These are phyloP conservation scores for Bombardia bombarda DNA, from an alignment of 495 filamentous ascomycete species.

Conservation along the genomic window DNA sequence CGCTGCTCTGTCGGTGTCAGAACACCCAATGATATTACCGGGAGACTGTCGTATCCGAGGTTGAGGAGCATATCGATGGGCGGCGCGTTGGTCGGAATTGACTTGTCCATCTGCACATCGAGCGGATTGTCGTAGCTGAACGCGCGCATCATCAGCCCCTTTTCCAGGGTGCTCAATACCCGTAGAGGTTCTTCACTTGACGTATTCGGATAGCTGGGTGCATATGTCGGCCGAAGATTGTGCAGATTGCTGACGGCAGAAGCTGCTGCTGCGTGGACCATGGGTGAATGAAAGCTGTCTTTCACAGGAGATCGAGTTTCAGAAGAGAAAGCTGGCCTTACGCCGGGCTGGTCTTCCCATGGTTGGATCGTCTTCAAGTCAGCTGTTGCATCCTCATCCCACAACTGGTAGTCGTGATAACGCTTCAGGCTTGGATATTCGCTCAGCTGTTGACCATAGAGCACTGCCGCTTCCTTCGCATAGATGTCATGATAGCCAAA, in stretches of 20 bases:
- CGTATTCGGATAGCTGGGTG: background rate
- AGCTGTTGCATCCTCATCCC: background rate
- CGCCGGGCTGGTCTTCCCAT: constrained; percentile 5
- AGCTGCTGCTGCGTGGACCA: too few species aligned
- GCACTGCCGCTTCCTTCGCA: background rate
- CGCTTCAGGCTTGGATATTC: background rate
- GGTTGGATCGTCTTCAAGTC: constrained; percentile 6
- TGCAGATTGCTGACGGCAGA: too few species aligned
- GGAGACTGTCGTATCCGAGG: constrained; percentile 17
- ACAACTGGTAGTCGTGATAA: constrained; percentile 17
- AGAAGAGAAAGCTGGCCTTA: background rate
- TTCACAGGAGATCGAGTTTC: too few species aligned
- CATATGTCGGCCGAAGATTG: too few species aligned
- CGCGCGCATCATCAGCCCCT: constrained; percentile 6
- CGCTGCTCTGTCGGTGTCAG: constrained; percentile 31
- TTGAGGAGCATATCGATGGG: constrained; percentile 28
- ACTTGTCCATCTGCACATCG: constrained; percentile 6
- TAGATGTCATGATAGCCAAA: constrained; percentile 21
- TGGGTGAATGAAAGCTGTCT: too few species aligned
- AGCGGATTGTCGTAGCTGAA: constrained; percentile 16
- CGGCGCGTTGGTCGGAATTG: constrained; percentile 24
- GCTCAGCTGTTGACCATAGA: constrained; percentile 3
- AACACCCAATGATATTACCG: constrained; percentile 26
- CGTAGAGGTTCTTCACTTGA: background rate
- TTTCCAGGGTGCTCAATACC: constrained; percentile 1